Evolutionary conservation across 148 eudicot genomes (phyloP).

Genomic region (Camellia granthamiana): DNA sequence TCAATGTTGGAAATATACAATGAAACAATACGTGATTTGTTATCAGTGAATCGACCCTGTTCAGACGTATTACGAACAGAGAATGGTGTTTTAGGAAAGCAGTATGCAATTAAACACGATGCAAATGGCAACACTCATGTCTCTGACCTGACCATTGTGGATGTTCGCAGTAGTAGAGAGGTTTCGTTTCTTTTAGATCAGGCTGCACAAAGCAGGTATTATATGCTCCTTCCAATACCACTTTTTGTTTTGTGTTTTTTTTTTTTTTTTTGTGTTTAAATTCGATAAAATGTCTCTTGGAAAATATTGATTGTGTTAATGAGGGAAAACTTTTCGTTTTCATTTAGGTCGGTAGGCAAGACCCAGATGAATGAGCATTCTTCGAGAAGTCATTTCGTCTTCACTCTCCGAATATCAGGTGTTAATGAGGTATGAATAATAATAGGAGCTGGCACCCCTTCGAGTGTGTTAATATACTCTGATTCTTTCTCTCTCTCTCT

Average conservation of each 20-base stretch:
- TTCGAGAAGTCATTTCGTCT: constrained; percentile 96
- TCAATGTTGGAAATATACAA: constrained; percentile 97
- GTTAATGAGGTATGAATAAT: constrained; percentile 67
- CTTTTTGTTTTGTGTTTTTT: neutral
- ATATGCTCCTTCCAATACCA: neutral
- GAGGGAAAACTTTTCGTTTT: constrained; percentile 4
- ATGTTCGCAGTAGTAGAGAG: constrained; percentile 81
- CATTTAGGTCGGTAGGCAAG: constrained; percentile 82
- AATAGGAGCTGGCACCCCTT: neutral
- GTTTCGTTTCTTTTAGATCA: constrained; percentile 84
- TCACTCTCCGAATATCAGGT: constrained; percentile 84
- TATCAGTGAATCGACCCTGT: constrained; percentile 49
- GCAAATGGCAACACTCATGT: constrained; percentile 85
- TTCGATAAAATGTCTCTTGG: neutral
- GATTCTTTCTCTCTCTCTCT: neutral
- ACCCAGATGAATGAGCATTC: constrained; percentile 98
- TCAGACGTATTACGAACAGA: constrained; percentile 44
- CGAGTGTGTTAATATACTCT: neutral
- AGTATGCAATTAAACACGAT: constrained; percentile 85
- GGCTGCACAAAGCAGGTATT: constrained; percentile 97
- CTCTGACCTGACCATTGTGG: constrained; percentile 84
- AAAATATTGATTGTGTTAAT: neutral
- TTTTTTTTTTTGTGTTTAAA: too few species aligned
- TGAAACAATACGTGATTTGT: constrained; percentile 83
- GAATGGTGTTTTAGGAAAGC: constrained; percentile 63